These are phyloP conservation scores for Jimgerdemannia lactiflua DNA, from an alignment of 192 early-diverging fungal genomes.

Conservation along the genomic window DNA sequence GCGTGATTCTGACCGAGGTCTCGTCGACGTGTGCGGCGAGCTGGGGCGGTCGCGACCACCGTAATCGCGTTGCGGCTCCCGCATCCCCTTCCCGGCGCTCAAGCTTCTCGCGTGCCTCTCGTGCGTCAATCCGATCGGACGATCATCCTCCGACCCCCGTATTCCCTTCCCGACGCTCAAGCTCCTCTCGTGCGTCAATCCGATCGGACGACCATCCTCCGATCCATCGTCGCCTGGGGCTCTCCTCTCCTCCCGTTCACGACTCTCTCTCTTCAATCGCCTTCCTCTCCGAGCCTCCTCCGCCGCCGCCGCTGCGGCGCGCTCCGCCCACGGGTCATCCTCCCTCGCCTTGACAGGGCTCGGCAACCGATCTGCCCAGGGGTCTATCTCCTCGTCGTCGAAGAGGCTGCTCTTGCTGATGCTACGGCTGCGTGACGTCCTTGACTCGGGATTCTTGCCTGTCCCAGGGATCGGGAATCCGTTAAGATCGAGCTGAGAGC, in stretches of 20 bases:
- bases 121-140: background rate
- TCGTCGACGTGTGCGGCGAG: background rate
- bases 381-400: background rate
- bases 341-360: background rate
- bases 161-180: background rate
- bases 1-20: background rate
- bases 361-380: background rate
- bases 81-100: background rate
- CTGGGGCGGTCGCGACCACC: background rate
- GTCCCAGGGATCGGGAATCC: background rate
- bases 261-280: background rate
- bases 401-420: background rate
- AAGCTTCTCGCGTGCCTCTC: background rate
- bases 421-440: background rate
- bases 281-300: background rate
- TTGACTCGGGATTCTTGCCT: background rate
- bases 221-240: background rate
- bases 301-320: too few species aligned
- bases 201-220: background rate
- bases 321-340: background rate
- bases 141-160: background rate
- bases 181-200: background rate
- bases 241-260: background rate
- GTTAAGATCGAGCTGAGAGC: background rate
- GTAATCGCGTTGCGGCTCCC: background rate